phyloP scores from a whole-genome alignment of 2,329 filamentous ascomycete genomes.

The Cordyceps farinosa region DNA sequence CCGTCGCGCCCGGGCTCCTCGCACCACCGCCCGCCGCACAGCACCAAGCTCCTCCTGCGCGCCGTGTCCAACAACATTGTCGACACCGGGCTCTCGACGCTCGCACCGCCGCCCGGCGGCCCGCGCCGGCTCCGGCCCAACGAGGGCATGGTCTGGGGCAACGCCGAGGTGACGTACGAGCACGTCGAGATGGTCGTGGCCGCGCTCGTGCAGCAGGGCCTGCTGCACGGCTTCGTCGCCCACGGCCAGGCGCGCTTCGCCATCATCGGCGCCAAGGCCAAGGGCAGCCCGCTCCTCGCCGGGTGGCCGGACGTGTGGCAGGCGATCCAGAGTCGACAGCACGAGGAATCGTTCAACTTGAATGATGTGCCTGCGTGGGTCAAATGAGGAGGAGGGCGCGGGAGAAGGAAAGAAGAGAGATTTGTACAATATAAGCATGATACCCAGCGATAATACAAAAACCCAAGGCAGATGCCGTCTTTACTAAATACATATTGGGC shows the following conservation, averaged over 20 bases:
- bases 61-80: slow-evolving; percentile 46
- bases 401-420: too few relatives aligned
- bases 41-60: slow-evolving; percentile 50
- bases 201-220: slow-evolving; percentile 72
- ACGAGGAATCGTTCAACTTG: slow-evolving; percentile 58
- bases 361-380: slow-evolving; percentile 74
- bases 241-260: slow-evolving; percentile 75
- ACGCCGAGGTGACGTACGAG: slow-evolving; percentile 53
- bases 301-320: slow-evolving; percentile 75
- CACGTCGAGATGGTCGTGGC: slow-evolving; percentile 77
- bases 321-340: slow-evolving; percentile 59
- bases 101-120: slow-evolving; percentile 47
- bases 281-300: slow-evolving; percentile 59
- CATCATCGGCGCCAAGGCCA: slow-evolving; percentile 71
- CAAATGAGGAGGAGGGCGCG: slow-evolving; percentile 28
- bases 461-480: background rate
- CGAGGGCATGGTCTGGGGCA: slow-evolving; percentile 62
- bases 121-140: slow-evolving; percentile 49
- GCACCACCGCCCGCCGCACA: slow-evolving; percentile 36
- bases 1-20: slow-evolving; percentile 33
- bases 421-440: slow-evolving; percentile 8
- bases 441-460: slow-evolving; percentile 2
- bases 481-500: background rate
- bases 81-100: slow-evolving; percentile 37
- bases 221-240: slow-evolving; percentile 80